A percentile compares a stretch with the other conserved stretches of the same genome.
These are phyloP conservation scores for Colletotrichum agaves DNA, from an alignment of 2,329 filamentous ascomycete genomes.

Conservation along the genomic window DNA sequence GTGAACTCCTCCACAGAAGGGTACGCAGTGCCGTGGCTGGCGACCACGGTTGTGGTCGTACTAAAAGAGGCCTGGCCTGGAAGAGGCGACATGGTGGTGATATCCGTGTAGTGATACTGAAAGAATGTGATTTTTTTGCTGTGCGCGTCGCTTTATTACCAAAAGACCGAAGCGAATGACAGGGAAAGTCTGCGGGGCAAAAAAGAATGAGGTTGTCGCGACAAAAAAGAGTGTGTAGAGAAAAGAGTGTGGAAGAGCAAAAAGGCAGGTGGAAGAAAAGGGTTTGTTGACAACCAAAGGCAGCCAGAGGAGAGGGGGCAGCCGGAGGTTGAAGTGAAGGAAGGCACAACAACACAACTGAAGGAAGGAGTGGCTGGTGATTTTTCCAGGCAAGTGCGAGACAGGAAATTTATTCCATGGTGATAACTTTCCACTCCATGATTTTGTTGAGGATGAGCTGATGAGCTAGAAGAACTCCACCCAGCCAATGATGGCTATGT, in stretches of 20 bases:
- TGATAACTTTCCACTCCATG: neutral
- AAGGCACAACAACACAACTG: neutral
- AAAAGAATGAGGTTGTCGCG: neutral
- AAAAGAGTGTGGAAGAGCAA: neutral
- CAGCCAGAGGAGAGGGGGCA: too few species aligned
- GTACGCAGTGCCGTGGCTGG: slow-evolving; percentile 1
- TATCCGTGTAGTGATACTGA: neutral
- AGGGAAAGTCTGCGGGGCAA: neutral
- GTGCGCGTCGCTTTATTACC: neutral
- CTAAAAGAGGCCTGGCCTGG: slow-evolving; percentile 25
- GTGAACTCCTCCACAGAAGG: slow-evolving; percentile 21
- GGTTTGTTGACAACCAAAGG: too few species aligned
- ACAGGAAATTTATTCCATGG: slow-evolving; percentile 8
- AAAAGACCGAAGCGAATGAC: neutral
- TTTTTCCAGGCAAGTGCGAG: neutral
- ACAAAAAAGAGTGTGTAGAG: neutral
- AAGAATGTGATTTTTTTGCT: neutral
- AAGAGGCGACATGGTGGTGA: slow-evolving; percentile 5
- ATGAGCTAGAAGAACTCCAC: too few species aligned
- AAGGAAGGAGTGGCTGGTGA: neutral
- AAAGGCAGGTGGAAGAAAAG: neutral
- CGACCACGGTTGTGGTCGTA: slow-evolving; percentile 18
- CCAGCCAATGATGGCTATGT: too few species aligned
- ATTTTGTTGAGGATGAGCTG: neutral
- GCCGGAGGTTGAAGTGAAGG: neutral